Conservation (phyloP, 208 protist species). For the Leishmania guyanensis region DNA sequence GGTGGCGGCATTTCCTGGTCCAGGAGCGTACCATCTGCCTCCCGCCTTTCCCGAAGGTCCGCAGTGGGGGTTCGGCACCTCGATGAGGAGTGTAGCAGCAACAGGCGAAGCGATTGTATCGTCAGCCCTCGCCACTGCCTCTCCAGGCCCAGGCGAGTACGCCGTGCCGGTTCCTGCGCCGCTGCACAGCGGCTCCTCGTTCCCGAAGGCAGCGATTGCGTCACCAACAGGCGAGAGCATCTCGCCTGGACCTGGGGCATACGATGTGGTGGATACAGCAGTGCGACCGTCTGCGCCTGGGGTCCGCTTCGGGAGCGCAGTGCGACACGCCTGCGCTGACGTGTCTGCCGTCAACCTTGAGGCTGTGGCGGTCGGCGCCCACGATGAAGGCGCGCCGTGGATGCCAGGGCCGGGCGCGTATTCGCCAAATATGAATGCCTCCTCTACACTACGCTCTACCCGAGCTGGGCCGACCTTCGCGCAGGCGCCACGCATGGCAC, state of each 20-base stretch:
- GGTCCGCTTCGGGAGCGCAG: slow-evolving; percentile 24
- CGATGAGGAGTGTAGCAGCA: neutral
- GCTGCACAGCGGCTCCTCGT: slow-evolving; percentile 13
- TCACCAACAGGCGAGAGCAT: neutral
- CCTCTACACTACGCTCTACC: slow-evolving; percentile 8
- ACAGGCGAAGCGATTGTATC: neutral
- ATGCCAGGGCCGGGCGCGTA: slow-evolving; percentile 56
- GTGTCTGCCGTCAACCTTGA: neutral
- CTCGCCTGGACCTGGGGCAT: slow-evolving; percentile 22
- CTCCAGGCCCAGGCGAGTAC: slow-evolving; percentile 22
- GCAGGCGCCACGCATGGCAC: slow-evolving; percentile 15
- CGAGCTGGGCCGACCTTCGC: slow-evolving; percentile 32
- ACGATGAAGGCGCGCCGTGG: neutral
- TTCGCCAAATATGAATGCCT: slow-evolving; percentile 29
- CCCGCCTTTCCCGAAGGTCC: slow-evolving; percentile 27
- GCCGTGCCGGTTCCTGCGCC: slow-evolving; percentile 12
- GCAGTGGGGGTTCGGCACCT: slow-evolving; percentile 32
- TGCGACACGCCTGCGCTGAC: slow-evolving; percentile 4
- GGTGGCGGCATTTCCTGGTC: slow-evolving; percentile 31
- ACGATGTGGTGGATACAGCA: slow-evolving; percentile 17
- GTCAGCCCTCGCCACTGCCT: neutral
- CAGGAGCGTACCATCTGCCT: slow-evolving; percentile 40
- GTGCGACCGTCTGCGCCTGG: slow-evolving; percentile 6
- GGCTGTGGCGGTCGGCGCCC: neutral
- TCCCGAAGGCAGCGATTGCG: slow-evolving; percentile 13